Percentiles rank a stretch among this genome's conserved stretches.
Conservation (phyloP, 352 stramenopile species). For the Phytopythium aichiense region DNA sequence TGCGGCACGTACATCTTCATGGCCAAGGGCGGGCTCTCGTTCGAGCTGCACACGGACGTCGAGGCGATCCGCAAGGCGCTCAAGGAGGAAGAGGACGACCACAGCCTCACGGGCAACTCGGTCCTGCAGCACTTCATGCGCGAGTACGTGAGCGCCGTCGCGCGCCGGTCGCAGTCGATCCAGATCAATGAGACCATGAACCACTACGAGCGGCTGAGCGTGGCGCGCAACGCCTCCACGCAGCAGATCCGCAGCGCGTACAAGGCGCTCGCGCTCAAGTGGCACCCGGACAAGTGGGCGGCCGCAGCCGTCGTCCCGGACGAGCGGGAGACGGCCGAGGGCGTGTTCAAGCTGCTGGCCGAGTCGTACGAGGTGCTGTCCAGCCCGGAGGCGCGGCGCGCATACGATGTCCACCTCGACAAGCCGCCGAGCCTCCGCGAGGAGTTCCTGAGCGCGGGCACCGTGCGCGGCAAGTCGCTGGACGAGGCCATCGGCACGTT, state of each 20-base stretch:
- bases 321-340: slow-evolving; percentile 63
- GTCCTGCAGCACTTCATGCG: slow-evolving; percentile 63
- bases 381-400: slow-evolving; percentile 35
- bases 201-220: slow-evolving; percentile 54
- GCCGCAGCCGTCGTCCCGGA: slow-evolving; percentile 26
- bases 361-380: slow-evolving; percentile 83
- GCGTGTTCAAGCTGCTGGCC: slow-evolving; percentile 78
- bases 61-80: slow-evolving; percentile 41
- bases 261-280: slow-evolving; percentile 49
- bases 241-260: slow-evolving; percentile 51
- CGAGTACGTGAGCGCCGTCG: slow-evolving; percentile 47
- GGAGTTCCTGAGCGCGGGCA: slow-evolving; percentile 70
- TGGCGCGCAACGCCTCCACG: slow-evolving; percentile 31
- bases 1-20: slow-evolving; percentile 80
- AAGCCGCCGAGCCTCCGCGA: slow-evolving; percentile 44
- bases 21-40: slow-evolving; percentile 45
- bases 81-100: slow-evolving; percentile 39
- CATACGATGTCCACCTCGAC: slow-evolving; percentile 62
- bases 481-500: slow-evolving; percentile 81
- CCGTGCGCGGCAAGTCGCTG: slow-evolving; percentile 66
- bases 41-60: slow-evolving; percentile 41
- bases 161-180: slow-evolving; percentile 47
- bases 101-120: slow-evolving; percentile 47
- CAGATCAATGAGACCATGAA: slow-evolving; percentile 64
- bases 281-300: slow-evolving; percentile 63